phyloP scores from a whole-genome alignment of 2,329 filamentous ascomycete genomes.

The Penicillium nordicum region DNA sequence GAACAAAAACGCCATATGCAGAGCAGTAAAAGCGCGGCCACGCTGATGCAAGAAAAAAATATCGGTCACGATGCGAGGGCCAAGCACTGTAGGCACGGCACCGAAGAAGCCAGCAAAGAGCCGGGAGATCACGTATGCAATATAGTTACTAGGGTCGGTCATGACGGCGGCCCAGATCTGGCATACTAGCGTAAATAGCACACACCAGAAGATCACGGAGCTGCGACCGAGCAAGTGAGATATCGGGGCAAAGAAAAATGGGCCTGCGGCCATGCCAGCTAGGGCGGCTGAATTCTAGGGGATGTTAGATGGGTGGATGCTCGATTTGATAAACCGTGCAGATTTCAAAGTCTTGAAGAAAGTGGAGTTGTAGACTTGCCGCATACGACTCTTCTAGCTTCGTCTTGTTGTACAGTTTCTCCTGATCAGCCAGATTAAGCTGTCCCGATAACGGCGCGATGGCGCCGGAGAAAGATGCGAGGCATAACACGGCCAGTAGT shows the following conservation, averaged over 20 bases:
- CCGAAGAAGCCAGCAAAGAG: slow-evolving; percentile 44
- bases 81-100: slow-evolving; percentile 38
- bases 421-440: slow-evolving; percentile 36
- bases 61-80: slow-evolving; percentile 42
- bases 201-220: slow-evolving; percentile 41
- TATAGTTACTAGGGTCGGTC: slow-evolving; percentile 35
- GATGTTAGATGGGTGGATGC: background rate
- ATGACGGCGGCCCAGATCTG: slow-evolving; percentile 42
- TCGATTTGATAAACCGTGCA: background rate
- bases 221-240: slow-evolving; percentile 37
- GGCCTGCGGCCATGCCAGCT: slow-evolving; percentile 40
- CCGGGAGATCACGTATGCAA: slow-evolving; percentile 38
- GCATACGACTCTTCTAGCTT: slow-evolving; percentile 34
- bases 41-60: slow-evolving; percentile 46
- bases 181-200: slow-evolving; percentile 34
- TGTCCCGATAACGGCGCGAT: slow-evolving; percentile 37
- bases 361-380: slow-evolving; percentile 18
- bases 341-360: background rate
- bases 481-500: slow-evolving; percentile 33
- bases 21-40: slow-evolving; percentile 39
- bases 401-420: slow-evolving; percentile 33
- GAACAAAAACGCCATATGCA: slow-evolving; percentile 38
- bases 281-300: slow-evolving; percentile 37
- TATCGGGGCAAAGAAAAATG: slow-evolving; percentile 40
- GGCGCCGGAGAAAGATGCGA: slow-evolving; percentile 38